Conservation (phyloP, 2,329 filamentous ascomycete genomes). For the Myriangium duriaei region DNA sequence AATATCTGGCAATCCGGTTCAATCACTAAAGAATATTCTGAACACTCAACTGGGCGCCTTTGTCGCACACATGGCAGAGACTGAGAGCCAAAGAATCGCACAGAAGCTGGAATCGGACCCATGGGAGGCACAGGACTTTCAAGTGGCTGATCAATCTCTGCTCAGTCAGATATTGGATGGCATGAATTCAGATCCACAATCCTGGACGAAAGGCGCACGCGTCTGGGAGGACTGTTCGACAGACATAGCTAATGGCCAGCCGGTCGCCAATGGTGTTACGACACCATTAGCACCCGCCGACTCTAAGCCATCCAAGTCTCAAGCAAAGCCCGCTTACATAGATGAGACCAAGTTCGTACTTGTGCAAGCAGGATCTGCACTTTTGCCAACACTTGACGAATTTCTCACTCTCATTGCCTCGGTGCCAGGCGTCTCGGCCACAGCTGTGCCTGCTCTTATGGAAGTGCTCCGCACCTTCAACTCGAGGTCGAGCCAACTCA, state of each 20-base stretch:
- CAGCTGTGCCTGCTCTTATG: slow-evolving; percentile 66
- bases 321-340: slow-evolving; percentile 48
- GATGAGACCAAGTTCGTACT: slow-evolving; percentile 79
- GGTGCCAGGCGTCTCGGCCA: slow-evolving; percentile 78
- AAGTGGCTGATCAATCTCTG: slow-evolving; percentile 45
- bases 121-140: slow-evolving; percentile 69
- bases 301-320: slow-evolving; percentile 13
- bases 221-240: slow-evolving; percentile 35
- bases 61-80: slow-evolving; percentile 56
- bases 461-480: slow-evolving; percentile 91
- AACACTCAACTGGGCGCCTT: slow-evolving; percentile 75
- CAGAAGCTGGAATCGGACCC: slow-evolving; percentile 68
- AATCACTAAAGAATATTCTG: slow-evolving; percentile 63
- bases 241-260: slow-evolving; percentile 21
- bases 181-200: slow-evolving; percentile 56
- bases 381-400: slow-evolving; percentile 66
- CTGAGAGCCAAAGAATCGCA: slow-evolving; percentile 61
- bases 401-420: slow-evolving; percentile 73
- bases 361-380: slow-evolving; percentile 68
- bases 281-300: slow-evolving; percentile 16
- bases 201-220: slow-evolving; percentile 49
- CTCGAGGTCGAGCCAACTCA: slow-evolving; percentile 88
- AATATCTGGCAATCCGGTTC: slow-evolving; percentile 66
- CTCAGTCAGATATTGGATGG: slow-evolving; percentile 54
- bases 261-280: slow-evolving; percentile 19